Evolutionary conservation across 257 asterid species (phyloP).

Genomic region (Forsythia viridissima): DNA sequence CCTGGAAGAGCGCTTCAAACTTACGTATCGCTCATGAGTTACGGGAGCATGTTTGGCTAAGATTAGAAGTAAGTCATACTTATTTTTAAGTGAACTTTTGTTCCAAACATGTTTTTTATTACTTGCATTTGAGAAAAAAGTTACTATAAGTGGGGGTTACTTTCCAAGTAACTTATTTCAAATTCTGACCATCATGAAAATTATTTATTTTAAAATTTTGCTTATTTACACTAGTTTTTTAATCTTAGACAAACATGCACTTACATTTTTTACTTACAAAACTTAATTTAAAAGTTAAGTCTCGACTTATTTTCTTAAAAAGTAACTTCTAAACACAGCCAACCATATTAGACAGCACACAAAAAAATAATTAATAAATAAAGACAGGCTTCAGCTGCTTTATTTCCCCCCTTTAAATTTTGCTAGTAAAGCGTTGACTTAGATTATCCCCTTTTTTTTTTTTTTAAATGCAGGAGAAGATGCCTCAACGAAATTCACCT

Average conservation of each 20-base stretch:
- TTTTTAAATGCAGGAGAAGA: neutral
- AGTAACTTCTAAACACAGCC: neutral
- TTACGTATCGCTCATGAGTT: slow-evolving; percentile 30
- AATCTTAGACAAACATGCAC: neutral
- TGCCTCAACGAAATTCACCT: neutral
- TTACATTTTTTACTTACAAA: neutral
- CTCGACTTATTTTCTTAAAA: neutral
- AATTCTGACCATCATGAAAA: neutral
- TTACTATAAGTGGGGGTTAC: too few species aligned
- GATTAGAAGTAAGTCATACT: neutral
- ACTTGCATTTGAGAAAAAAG: too few species aligned
- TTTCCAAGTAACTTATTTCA: too few species aligned
- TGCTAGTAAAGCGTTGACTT: too few species aligned
- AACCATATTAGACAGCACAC: too few species aligned
- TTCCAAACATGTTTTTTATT: too few species aligned
- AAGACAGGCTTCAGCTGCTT: neutral
- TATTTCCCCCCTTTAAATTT: too few species aligned
- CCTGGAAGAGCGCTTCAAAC: slow-evolving; percentile 43
- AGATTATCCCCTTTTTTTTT: too few species aligned
- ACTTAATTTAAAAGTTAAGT: too few species aligned
- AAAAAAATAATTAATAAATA: too few species aligned
- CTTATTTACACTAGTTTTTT: neutral
- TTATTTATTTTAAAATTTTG: too few species aligned
- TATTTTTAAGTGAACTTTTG: too few species aligned
- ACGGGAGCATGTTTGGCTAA: neutral